phyloP scores from a whole-genome alignment of 2,329 filamentous ascomycete genomes.

The Raffaelea arxii region DNA sequence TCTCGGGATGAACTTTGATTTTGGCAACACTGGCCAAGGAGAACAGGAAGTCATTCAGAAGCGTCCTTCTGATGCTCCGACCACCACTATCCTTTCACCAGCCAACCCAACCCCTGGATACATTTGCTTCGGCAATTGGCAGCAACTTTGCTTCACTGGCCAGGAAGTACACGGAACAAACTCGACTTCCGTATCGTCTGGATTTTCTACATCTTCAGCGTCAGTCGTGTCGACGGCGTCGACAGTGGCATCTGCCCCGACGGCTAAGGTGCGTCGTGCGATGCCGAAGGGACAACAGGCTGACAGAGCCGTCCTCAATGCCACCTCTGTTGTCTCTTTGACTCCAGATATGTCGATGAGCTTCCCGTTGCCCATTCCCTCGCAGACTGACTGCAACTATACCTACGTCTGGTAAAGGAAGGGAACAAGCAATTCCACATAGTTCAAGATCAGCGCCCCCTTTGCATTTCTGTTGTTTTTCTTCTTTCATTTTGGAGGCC shows the following conservation, averaged over 20 bases:
- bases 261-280: not conserved
- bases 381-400: conserved; percentile 13
- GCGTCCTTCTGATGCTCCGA: not conserved
- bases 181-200: too few species aligned
- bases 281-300: not conserved
- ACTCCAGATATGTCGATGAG: conserved; percentile 2
- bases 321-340: not conserved
- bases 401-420: conserved; percentile 8
- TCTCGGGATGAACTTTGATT: not conserved
- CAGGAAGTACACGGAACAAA: not conserved
- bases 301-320: not conserved
- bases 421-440: too few species aligned
- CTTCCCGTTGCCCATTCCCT: conserved; percentile 9
- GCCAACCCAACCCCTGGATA: not conserved
- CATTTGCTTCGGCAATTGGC: conserved; percentile 9
- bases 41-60: not conserved
- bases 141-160: conserved; percentile 2
- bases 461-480: too few species aligned
- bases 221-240: not conserved
- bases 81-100: not conserved
- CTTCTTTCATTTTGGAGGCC: too few species aligned
- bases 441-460: too few species aligned
- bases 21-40: not conserved
- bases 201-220: too few species aligned
- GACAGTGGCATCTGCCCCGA: too few species aligned